A percentile compares a stretch with the other conserved stretches of the same genome.
These are phyloP conservation scores for Hygrophila difformis DNA, from an alignment of 257 asterid genomes.

Conservation along the genomic window DNA sequence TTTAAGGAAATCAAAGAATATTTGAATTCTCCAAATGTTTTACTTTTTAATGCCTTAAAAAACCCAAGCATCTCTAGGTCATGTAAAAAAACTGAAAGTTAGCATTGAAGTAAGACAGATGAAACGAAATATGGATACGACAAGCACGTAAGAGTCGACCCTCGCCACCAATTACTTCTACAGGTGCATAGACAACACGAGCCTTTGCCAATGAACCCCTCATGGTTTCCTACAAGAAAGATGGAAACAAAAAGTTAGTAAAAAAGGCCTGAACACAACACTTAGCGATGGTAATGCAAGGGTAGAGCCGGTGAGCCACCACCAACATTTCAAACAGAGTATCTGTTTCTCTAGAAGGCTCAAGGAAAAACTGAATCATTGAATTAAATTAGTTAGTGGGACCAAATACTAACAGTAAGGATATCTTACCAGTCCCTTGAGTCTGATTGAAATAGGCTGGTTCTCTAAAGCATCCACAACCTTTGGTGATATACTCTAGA, in stretches of 20 bases:
- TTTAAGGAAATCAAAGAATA: conserved; percentile 41
- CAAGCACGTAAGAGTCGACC: conserved; percentile 75
- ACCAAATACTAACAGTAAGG: too few relatives aligned
- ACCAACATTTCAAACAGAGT: too few relatives aligned
- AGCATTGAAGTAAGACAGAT: conserved; percentile 9
- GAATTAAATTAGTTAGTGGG: too few relatives aligned
- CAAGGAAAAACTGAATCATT: too few relatives aligned
- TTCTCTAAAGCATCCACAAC: conserved; percentile 71
- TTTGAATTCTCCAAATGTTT: conserved; percentile 5
- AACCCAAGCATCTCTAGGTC: conserved; percentile 1
- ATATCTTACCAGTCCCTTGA: conserved; percentile 77
- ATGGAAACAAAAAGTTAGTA: conserved; percentile 5
- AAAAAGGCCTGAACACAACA: background rate
- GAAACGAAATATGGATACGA: conserved; percentile 53
- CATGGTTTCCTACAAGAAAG: conserved; percentile 64
- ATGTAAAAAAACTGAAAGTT: conserved; percentile 6
- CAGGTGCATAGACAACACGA: conserved; percentile 74
- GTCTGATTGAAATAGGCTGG: conserved; percentile 59
- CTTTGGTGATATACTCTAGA: conserved; percentile 58
- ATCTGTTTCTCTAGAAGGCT: too few relatives aligned
- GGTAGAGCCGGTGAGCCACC: too few relatives aligned
- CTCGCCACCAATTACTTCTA: conserved; percentile 81
- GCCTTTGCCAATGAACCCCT: conserved; percentile 70
- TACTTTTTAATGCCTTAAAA: background rate
- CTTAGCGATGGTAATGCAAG: too few relatives aligned